A percentile compares a stretch with the other conserved stretches of the same genome.
Evolutionary conservation across 257 asterid species (phyloP).

Genomic region (Solanum clarkiae): DNA sequence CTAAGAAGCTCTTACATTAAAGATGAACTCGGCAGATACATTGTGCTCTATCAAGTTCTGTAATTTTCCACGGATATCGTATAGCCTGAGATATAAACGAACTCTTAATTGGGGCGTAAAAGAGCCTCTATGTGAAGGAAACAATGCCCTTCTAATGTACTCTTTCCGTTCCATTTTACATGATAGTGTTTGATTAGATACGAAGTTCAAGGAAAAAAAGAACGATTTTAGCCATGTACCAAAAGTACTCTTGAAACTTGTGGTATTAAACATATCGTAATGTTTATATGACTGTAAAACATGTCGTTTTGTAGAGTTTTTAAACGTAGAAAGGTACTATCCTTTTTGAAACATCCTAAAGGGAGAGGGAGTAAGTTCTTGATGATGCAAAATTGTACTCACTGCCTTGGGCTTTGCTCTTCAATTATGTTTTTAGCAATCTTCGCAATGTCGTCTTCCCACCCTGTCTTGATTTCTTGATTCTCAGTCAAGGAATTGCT

Average conservation of each 20-base stretch:
- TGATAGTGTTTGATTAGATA: not conserved
- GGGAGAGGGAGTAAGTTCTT: not conserved
- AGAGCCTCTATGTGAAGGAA: not conserved
- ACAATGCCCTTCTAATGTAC: not conserved
- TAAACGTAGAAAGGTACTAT: not conserved
- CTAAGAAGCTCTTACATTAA: slow-evolving; percentile 32
- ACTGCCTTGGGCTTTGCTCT: slow-evolving; percentile 87
- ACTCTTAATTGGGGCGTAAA: not conserved
- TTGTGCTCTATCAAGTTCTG: slow-evolving; percentile 75
- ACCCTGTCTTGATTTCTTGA: slow-evolving; percentile 61
- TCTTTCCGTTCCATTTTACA: not conserved
- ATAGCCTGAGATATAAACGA: slow-evolving; percentile 36
- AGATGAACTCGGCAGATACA: slow-evolving; percentile 64
- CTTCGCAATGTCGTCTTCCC: slow-evolving; percentile 74
- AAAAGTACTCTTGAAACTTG: not conserved
- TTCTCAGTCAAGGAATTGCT: slow-evolving; percentile 27
- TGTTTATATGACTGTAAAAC: not conserved
- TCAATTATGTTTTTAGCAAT: slow-evolving; percentile 56
- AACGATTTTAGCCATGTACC: not conserved
- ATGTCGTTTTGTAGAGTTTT: not conserved
- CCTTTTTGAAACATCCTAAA: not conserved
- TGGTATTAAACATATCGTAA: not conserved
- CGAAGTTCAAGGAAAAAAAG: not conserved
- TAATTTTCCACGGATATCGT: slow-evolving; percentile 59
- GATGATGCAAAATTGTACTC: slow-evolving; percentile 13